phyloP scores from a whole-genome alignment of 2,329 filamentous ascomycete genomes.

The Blastomyces parvus region DNA sequence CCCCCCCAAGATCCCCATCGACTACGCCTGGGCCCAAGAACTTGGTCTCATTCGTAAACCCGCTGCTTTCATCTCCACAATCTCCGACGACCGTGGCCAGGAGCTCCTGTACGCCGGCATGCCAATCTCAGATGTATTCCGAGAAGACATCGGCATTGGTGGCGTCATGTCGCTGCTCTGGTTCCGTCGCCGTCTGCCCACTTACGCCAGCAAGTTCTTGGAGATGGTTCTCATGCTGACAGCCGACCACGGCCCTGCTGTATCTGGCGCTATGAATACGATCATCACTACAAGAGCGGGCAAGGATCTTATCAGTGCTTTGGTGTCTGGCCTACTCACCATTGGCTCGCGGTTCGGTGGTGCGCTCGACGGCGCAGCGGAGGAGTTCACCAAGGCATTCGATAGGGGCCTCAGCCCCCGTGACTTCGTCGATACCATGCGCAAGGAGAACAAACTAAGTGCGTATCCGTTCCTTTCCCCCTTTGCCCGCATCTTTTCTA shows the following conservation, averaged over 20 bases:
- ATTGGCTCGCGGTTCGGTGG: slow-evolving; percentile 98
- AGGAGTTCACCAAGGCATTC: slow-evolving; percentile 96
- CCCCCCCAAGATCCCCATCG: slow-evolving; percentile 97
- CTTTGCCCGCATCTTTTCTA: slow-evolving; percentile 43
- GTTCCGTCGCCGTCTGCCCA: slow-evolving; percentile 96
- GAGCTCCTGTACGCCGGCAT: slow-evolving; percentile 98
- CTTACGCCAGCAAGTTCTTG: slow-evolving; percentile 96
- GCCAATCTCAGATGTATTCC: slow-evolving; percentile 99
- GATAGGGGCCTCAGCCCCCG: slow-evolving; percentile 97
- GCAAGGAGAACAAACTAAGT: slow-evolving; percentile 98
- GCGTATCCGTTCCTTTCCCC: not conserved
- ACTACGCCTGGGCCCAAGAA: slow-evolving; percentile 99
- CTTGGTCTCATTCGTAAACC: slow-evolving; percentile 99
- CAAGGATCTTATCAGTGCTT: slow-evolving; percentile 92
- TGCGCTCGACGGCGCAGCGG: slow-evolving; percentile 92
- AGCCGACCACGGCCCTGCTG: slow-evolving; percentile 95
- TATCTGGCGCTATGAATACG: slow-evolving; percentile 99
- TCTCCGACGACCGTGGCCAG: slow-evolving; percentile 98
- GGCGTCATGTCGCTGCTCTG: slow-evolving; percentile 99
- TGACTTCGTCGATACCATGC: slow-evolving; percentile 98
- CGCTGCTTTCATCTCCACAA: slow-evolving; percentile 98
- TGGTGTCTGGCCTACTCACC: slow-evolving; percentile 93
- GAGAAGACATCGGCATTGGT: slow-evolving; percentile 95
- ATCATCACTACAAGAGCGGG: slow-evolving; percentile 99
- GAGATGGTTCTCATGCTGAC: slow-evolving; percentile 99